phyloP scores from a whole-genome alignment of 352 stramenopile genomes.

The Phytopythium delawarense region DNA sequence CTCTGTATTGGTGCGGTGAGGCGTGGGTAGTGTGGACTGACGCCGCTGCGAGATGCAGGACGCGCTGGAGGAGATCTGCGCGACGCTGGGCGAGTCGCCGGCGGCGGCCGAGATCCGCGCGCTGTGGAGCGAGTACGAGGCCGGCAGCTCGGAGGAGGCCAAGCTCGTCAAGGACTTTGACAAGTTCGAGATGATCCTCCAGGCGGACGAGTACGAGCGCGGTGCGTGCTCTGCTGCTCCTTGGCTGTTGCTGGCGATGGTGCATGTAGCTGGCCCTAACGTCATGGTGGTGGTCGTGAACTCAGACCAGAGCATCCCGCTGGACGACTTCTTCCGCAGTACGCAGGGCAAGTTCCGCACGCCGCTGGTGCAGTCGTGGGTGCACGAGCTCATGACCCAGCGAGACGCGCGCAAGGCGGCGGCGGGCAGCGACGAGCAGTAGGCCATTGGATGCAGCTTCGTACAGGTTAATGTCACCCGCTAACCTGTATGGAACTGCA shows the following conservation, averaged over 20 bases:
- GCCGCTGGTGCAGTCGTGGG: constrained; percentile 78
- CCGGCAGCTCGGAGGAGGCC: constrained; percentile 72
- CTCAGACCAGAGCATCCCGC: constrained; percentile 46
- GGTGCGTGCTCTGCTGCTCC: constrained; percentile 30
- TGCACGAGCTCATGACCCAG: constrained; percentile 52
- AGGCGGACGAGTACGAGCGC: constrained; percentile 91
- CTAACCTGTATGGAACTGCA: too few species aligned
- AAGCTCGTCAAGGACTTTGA: constrained; percentile 94
- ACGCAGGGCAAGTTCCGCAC: constrained; percentile 83
- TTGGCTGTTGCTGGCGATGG: too few species aligned
- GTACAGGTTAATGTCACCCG: too few species aligned
- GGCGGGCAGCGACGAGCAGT: not conserved
- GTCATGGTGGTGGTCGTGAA: not conserved
- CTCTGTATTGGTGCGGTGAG: not conserved
- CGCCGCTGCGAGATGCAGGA: constrained; percentile 23
- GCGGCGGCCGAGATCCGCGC: constrained; percentile 59
- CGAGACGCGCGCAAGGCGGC: constrained; percentile 27
- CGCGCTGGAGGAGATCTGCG: constrained; percentile 66
- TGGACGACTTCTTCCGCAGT: constrained; percentile 80
- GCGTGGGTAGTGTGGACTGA: not conserved
- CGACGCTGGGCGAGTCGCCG: constrained; percentile 43
- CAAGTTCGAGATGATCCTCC: constrained; percentile 95
- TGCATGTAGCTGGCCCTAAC: not conserved
- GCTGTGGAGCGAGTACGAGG: constrained; percentile 89
- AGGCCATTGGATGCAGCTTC: not conserved